Base-by-base conservation (phyloP, 164 flowering plant species). In the Taxillus chinensis region DNA sequence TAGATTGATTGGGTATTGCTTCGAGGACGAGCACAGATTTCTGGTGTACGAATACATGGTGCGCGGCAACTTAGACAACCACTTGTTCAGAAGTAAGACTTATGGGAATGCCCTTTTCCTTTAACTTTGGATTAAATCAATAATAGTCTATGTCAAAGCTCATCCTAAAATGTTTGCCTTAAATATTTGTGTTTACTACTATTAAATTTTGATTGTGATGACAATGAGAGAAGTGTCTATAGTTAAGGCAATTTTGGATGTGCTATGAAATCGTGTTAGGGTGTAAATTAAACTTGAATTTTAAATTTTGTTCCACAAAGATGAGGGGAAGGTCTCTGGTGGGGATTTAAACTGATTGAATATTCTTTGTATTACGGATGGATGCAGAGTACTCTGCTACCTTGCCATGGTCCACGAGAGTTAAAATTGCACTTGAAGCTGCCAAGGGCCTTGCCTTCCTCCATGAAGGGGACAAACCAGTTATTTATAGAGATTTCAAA, bases 1-100 rank as follows among this genome's bases (percentile, higher is more conserved):
- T 62, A 89, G 86, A 67, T 71, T 92, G 73, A 83, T 92, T 16
- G 98, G 98, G n/a, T 92, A 90, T 45, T 90, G 96, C 71, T 85
- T 79, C 41, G 96, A 92, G 55, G 86, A 87, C 40, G 85, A 89
- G 49, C 89, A 89, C 3, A 70, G 96, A 74, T 77, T 87, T 49
- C 85, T 92, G 41, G 96, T 87, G 0, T 92, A 89, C 55, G 95
- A 92, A 59, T 92, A 78, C 78, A 80, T 92, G 86, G 79, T 75
- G 0, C 61, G 81, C 39, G 98, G 98, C 15, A 87, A 79, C 77
- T 70, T 92, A 60, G 95, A 92, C 17, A 77, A 78, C 41, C 90
- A 82, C 59, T 71, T 92, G 11, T 89, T 89, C 55, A 72, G 73
- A 74, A 78, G 96, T 92, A 80, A 55, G 58, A 53, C 8, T 55